phyloP scores from a whole-genome alignment of 2,329 filamentous ascomycete genomes.

The Paecilomyces variotii region DNA sequence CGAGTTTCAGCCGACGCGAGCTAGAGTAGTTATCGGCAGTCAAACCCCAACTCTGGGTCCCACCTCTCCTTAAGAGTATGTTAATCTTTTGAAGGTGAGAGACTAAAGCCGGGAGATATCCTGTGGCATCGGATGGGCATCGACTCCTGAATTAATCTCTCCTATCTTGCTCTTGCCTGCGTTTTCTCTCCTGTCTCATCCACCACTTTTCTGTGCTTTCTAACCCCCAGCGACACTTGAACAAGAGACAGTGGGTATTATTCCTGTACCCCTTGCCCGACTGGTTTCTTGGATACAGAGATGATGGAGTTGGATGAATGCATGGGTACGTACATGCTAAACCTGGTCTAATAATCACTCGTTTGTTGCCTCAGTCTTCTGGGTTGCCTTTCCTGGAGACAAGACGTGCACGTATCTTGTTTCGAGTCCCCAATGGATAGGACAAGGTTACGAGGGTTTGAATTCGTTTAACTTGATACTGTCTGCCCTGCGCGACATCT shows the following conservation, averaged over 20 bases:
- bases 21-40: neutral
- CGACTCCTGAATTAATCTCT: neutral
- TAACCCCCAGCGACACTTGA: neutral
- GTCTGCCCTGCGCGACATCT: neutral
- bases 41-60: neutral
- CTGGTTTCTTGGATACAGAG: neutral
- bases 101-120: neutral
- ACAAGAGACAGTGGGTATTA: neutral
- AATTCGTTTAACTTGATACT: neutral
- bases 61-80: neutral
- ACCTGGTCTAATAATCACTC: neutral
- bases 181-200: neutral
- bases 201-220: neutral
- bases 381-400: neutral
- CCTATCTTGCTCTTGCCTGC: neutral
- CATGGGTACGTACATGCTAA: neutral
- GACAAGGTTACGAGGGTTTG: neutral
- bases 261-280: neutral
- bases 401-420: neutral
- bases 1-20: slow-evolving; percentile 1
- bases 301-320: neutral
- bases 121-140: neutral
- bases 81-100: neutral
- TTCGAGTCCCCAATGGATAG: neutral
- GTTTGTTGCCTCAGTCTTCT: neutral